These are phyloP conservation scores for Boehmeria nivea DNA, from an alignment of 306 rosid species.

Conservation along the genomic window DNA sequence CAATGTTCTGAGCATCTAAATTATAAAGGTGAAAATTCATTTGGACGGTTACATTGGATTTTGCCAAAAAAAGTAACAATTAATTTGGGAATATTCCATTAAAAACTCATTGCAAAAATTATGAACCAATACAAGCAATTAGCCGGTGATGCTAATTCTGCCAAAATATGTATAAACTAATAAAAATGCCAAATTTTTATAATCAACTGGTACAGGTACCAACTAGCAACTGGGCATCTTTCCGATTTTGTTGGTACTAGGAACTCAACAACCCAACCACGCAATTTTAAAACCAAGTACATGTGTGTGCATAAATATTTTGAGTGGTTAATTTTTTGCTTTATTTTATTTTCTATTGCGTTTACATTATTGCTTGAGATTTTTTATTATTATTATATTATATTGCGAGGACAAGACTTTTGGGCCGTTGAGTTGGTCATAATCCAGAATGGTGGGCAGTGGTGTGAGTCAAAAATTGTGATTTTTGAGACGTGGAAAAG, in stretches of 20 bases:
- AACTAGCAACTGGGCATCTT: neutral
- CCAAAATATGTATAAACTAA: no score
- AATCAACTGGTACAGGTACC: neutral
- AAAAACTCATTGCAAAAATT: no score
- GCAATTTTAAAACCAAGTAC: neutral
- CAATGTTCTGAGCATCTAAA: no score
- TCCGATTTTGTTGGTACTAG: neutral
- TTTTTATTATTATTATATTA: neutral
- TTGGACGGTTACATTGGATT: no score
- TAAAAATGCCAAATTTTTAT: neutral
- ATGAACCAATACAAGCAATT: neutral
- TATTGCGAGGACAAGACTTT: neutral
- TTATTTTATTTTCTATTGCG: no score
- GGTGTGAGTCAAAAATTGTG: neutral
- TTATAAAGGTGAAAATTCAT: no score
- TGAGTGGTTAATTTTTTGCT: no score
- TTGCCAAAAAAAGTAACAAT: no score
- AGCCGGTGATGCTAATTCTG: neutral
- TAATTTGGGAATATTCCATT: no score
- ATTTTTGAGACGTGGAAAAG: neutral
- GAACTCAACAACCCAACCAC: no score
- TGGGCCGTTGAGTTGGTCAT: neutral
- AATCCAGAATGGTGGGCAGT: conserved; percentile 1
- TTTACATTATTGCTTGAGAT: no score
- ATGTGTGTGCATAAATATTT: no score